A percentile compares a stretch with the other conserved stretches of the same genome.
These are phyloP conservation scores for Tuber borchii DNA, from an alignment of 495 filamentous ascomycete genomes.

Conservation along the genomic window DNA sequence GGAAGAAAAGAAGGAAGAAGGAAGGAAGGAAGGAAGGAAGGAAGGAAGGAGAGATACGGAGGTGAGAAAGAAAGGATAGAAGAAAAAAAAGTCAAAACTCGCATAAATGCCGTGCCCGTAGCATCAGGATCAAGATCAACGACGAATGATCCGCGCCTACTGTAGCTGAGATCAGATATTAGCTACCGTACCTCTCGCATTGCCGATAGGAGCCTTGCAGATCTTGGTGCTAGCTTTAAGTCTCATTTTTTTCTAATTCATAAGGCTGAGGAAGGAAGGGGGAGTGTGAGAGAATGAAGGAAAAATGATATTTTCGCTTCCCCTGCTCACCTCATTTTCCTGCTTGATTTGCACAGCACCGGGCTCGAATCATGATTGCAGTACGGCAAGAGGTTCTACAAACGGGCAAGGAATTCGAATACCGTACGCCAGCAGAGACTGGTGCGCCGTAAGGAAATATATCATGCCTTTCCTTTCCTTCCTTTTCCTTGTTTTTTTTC, in stretches of 20 bases:
- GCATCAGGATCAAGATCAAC: neutral
- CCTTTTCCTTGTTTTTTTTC: neutral
- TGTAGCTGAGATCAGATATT: neutral
- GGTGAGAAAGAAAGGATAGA: conserved; percentile 3
- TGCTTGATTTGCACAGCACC: neutral
- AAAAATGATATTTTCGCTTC: neutral
- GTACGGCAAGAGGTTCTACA: neutral
- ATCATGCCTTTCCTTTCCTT: neutral
- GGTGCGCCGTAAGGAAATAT: neutral
- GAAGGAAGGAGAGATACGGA: neutral
- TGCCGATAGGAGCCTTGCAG: neutral
- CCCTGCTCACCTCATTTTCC: neutral
- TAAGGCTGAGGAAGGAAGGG: neutral
- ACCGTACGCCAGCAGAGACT: neutral
- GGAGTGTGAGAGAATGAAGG: no score
- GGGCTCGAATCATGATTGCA: neutral
- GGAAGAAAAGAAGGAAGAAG: conserved; percentile 19
- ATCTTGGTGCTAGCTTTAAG: neutral
- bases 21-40: conserved; percentile 2
- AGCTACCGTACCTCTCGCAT: neutral
- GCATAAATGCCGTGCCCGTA: neutral
- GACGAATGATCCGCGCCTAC: neutral
- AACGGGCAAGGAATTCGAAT: neutral
- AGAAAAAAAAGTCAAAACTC: neutral
- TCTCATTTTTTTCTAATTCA: neutral